Base-by-base conservation (phyloP, 2,329 filamentous ascomycete genomes). In the Hypomyces rosellus region DNA sequence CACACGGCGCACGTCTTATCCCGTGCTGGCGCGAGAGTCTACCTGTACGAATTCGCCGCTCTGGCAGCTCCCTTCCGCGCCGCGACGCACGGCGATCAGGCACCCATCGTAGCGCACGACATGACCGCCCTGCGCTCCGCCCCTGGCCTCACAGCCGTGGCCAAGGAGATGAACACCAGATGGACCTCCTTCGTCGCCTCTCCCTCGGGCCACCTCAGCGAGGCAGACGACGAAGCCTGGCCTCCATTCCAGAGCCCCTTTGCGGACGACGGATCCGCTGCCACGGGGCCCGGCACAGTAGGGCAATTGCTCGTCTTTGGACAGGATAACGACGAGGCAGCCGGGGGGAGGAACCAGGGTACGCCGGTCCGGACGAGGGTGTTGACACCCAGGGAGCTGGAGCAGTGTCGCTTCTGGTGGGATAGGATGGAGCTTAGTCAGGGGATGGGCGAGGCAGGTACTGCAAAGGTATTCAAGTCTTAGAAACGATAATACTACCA, bases 401-500 rank as follows among this genome's bases (percentile, higher is more conserved):
- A 70, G 46, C 74, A 79, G 59, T 82, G 77, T 57, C 63, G 67
- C 12, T 86, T 81, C 62, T 86, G 83, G 83, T 84, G 78, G 77
- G 69, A 70, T 12, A 73, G 74, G 53, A 74, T 75, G 61, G 55
- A 57, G 41, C 43, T 64, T 49, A 63, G 62, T 34, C 58, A 64
- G 53, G 63, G 59, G 15, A 58, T 55, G 55, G 57, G 59, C 12
- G 52, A 51, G 42, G 49, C 37, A 37, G 51, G 44, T 18, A 34
- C 44, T 25, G 50, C 50, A 18, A 36, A 42, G n/a, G 46, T 46
- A 11, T 30, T 30, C 9, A 30, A 30, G 9, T 30, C 25, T 20
- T 20, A 3, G 20, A 20, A 20, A 20, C 20, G 5, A 20, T 20
- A 20, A 20, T 20, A 20, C 20, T 20, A 20, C 20, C 20, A 20